These are phyloP conservation scores for Tardiomyces digboiensis DNA, from an alignment of 1,139 yeast species.

Conservation along the genomic window DNA sequence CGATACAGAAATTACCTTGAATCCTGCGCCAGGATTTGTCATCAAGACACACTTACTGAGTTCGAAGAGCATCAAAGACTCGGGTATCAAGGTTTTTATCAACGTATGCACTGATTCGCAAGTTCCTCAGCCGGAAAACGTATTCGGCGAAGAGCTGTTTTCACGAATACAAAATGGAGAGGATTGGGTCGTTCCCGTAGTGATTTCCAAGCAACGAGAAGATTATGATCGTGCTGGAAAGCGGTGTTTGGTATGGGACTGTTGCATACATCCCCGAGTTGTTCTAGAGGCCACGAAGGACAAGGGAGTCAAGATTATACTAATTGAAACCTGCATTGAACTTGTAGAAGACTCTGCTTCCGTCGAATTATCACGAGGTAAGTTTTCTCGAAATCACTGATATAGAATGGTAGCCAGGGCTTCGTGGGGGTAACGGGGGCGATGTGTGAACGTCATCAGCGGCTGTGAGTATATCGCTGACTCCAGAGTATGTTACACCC, in stretches of 20 bases:
- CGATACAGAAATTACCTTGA: conserved; percentile 16
- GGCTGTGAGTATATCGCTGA: conserved; percentile 6
- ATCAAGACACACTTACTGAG: conserved; percentile 36
- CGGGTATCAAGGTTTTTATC: conserved; percentile 59
- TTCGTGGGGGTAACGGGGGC: not conserved
- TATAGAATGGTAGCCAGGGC: not conserved
- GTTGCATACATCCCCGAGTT: conserved; percentile 35
- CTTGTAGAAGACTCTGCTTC: conserved; percentile 22
- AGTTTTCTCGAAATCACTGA: conserved; percentile 7
- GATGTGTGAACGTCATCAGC: not conserved
- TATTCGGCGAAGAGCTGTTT: conserved; percentile 41
- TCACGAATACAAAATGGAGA: conserved; percentile 60
- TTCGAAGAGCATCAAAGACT: conserved; percentile 28
- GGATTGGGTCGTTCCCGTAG: conserved; percentile 79
- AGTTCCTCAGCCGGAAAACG: conserved; percentile 46
- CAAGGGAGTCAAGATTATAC: conserved; percentile 52
- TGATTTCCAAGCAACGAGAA: conserved; percentile 45
- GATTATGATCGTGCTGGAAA: conserved; percentile 64
- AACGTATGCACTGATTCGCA: conserved; percentile 60
- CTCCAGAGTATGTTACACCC: conserved; percentile 17
- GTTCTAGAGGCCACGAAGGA: conserved; percentile 40
- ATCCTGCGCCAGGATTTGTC: conserved; percentile 56
- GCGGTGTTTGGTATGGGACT: conserved; percentile 59
- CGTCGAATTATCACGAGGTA: conserved; percentile 13
- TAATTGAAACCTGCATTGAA: conserved; percentile 35